Evolutionary conservation across 2,329 filamentous ascomycete species (phyloP).

Genomic region (Diaporthe citrichinensis): DNA sequence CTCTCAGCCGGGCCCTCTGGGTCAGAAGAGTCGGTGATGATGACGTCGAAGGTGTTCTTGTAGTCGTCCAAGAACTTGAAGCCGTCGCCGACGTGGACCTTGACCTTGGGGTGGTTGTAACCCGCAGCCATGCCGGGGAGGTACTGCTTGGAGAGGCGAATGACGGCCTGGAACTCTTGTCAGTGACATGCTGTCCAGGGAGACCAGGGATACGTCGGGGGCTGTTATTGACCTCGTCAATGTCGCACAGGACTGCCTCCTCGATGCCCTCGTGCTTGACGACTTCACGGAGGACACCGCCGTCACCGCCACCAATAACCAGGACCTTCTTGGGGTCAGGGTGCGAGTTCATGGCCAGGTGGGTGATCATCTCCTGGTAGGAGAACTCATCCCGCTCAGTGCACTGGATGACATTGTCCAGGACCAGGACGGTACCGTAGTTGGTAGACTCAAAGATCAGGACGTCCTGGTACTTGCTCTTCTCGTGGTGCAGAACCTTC

Average conservation of each 20-base stretch:
- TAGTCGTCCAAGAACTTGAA: constrained; percentile 98
- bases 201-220: constrained; percentile 21
- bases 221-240: constrained; percentile 80
- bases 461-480: constrained; percentile 99
- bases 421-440: constrained; percentile 94
- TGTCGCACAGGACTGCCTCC: constrained; percentile 97
- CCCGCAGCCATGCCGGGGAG: constrained; percentile 94
- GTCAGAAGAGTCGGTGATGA: constrained; percentile 99
- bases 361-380: constrained; percentile 99
- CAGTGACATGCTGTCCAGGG: neutral
- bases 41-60: constrained; percentile 98
- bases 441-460: constrained; percentile 98
- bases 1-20: constrained; percentile 96
- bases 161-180: constrained; percentile 78
- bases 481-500: constrained; percentile 98
- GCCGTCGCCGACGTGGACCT: constrained; percentile 93
- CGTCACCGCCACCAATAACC: constrained; percentile 97
- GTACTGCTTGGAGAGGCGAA: constrained; percentile 98
- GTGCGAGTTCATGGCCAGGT: constrained; percentile 98
- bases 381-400: constrained; percentile 99
- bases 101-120: constrained; percentile 94
- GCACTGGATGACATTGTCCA: constrained; percentile 99
- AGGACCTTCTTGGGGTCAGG: constrained; percentile 98
- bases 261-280: constrained; percentile 99
- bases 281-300: constrained; percentile 96